Base-by-base conservation (phyloP, 345 rosid genomes). In the Rhodamnia argentea region DNA sequence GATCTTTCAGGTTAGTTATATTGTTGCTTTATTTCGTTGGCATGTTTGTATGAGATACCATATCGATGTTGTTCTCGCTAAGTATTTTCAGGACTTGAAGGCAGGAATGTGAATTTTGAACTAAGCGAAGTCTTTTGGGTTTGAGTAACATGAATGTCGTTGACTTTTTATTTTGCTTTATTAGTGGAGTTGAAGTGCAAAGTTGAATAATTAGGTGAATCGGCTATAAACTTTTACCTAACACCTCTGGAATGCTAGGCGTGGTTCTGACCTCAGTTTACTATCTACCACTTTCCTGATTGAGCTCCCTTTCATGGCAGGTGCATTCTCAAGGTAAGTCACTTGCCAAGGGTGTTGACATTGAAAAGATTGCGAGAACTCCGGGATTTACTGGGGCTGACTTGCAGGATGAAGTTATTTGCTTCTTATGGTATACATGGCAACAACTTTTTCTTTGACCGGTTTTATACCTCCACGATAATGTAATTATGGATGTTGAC, bases 311-410 rank as follows among this genome's bases (percentile, higher is more conserved):
- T 9, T 37, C 4, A 37, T 42, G 87, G 55, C 86, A 97, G 99
- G 99, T 97, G 87, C 99, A 96, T 89, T 97, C 99, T 55, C 94
- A 96, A 86, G 98, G 99, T 74, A 97, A 97, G 91, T 98, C 99
- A 74, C 93, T 96, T 83, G 99, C 94, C 9, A 97, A 96, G 89
- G 99, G 96, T 88, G 98, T 97, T 47, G 98, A 97, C 89, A 96
- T 94, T 85, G 99, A 96, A 14, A 97, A 97, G 93, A 93, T 95
- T 86, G 94, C 98, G 0, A 92, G 99, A 89, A 97, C 98, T 47
- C 99, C 98, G 0, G 99, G 99, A 88, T 96, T 97, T 89, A 95
- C 98, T 0, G 99, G 99, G 52, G 99, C 99, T 57, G 99, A 97
- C 87, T 87, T 97, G 91, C 99, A 96, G 92, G 95, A 97, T 88